Base-by-base conservation (phyloP, 345 rosid species). In the Eucalyptus marginata region DNA sequence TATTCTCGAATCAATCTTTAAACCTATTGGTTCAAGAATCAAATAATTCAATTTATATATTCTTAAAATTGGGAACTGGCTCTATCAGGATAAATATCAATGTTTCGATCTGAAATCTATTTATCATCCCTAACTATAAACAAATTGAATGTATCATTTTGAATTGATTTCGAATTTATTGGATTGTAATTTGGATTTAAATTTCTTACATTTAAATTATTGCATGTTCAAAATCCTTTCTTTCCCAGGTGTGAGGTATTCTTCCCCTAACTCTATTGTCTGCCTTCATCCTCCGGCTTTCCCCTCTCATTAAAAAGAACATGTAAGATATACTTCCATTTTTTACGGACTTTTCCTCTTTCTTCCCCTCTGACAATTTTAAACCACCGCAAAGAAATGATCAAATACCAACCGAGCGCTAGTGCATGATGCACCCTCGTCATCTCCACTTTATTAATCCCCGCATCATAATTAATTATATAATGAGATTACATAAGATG, bases 1-100 rank as follows among this genome's bases (percentile, higher is more conserved):
- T 4, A 56, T 56, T 22, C 29, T 0, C 1, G 0, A 10, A 2
- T 56, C 62, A 56, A 56, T 0, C 13, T 56, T 4, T 0, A 0
- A 56, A 24, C 62, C 6, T 56, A 10, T 1, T 24, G 3, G 10
- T 22, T 56, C 3, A 4, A 24, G 29, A 1, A 5, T 24, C 2
- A 0, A 56, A 56, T 5, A 25, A 4, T 24, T 56, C 1, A 1
- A 0, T 56, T 22, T 24, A 13, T 0, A 0, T n/a, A 56, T 56
- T 5, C 29, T 56, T 10, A 24, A 56, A 56, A 24, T 56, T 56
- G 29, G 10, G 62, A 56, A 56, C 3, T 10, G 0, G 10, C 29
- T 56, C 3, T 4, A 56, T 25, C 0, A 0, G 4, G 3, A 2
- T 56, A 56, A 13, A 25, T 56, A 22, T 24, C 62, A 24, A 22